Conservation (phyloP, 2,329 filamentous ascomycete species). For the Colletotrichum euphorbiae region DNA sequence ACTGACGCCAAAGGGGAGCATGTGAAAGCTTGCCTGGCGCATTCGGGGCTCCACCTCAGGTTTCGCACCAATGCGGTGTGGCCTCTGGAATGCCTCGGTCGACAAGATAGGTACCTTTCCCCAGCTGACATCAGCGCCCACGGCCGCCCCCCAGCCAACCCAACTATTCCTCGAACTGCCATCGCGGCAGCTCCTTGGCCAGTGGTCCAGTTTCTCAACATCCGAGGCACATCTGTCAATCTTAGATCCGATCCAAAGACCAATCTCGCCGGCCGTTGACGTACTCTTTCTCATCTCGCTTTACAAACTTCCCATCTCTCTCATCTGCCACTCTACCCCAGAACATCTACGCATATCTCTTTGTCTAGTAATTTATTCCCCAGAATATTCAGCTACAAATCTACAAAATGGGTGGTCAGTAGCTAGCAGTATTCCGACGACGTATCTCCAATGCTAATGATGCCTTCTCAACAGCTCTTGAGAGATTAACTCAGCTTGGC, state of each 20-base stretch:
- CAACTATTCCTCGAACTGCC: conserved; percentile 18
- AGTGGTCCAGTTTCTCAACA: conserved; percentile 17
- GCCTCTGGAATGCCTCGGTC: conserved; percentile 37
- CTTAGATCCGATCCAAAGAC: conserved; percentile 24
- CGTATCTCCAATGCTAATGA: not conserved
- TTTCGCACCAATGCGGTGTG: conserved; percentile 37
- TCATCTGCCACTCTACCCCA: not conserved
- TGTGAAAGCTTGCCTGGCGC: conserved; percentile 28
- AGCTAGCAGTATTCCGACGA: conserved; percentile 18
- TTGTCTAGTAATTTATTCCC: not conserved
- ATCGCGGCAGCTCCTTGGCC: conserved; percentile 18
- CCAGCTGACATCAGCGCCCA: conserved; percentile 39
- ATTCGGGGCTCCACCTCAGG: conserved; percentile 9
- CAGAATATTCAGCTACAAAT: conserved; percentile 25
- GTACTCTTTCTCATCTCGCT: not conserved
- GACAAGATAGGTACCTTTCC: not conserved
- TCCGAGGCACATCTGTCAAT: conserved; percentile 37
- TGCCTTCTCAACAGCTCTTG: conserved; percentile 57
- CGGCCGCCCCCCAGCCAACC: not conserved
- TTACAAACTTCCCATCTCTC: conserved; percentile 23
- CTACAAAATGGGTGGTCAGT: conserved; percentile 54
- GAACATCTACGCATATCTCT: not conserved
- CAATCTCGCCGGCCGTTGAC: not conserved
- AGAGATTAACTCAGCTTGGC: conserved; percentile 70
- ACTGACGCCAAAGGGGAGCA: conserved; percentile 8